A percentile compares a stretch with the other conserved stretches of the same genome.
Conservation (phyloP, 2,329 filamentous ascomycete genomes). For the Pseudodiploospora longispora region DNA sequence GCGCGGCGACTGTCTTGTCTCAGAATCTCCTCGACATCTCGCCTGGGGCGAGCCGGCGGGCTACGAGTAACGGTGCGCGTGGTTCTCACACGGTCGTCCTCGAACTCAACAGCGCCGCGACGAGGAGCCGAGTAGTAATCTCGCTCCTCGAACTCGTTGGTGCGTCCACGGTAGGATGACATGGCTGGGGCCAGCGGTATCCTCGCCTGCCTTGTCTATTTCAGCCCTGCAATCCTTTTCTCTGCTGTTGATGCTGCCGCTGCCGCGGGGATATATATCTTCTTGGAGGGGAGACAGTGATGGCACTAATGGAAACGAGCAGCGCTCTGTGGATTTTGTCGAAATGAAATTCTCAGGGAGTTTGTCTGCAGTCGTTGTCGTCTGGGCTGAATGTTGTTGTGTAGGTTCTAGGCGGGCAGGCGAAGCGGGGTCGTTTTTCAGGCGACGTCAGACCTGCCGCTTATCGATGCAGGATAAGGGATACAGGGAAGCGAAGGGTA, state of each 20-base stretch:
- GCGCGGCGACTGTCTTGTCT: conserved; percentile 30
- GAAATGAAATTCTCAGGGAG: no score
- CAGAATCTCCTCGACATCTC: conserved; percentile 32
- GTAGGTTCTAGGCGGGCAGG: no score
- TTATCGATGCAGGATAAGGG: no score
- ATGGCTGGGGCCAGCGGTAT: conserved; percentile 6
- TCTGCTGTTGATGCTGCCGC: not conserved
- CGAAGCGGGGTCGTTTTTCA: no score
- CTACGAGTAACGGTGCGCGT: conserved; percentile 14
- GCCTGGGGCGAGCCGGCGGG: conserved; percentile 17
- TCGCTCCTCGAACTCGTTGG: conserved; percentile 38
- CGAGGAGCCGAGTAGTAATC: conserved; percentile 33
- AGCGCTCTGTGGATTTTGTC: no score
- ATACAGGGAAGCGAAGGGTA: no score
- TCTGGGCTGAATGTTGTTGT: no score
- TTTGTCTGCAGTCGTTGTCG: no score
- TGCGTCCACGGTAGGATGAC: conserved; percentile 16
- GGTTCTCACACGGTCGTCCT: conserved; percentile 8
- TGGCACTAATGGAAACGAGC: no score
- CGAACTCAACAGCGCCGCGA: conserved; percentile 19
- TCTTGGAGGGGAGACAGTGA: no score
- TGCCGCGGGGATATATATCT: no score
- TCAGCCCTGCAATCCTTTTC: not conserved
- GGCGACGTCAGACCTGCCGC: no score
- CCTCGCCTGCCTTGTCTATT: conserved; percentile 4